phyloP scores from a whole-genome alignment of 2,329 filamentous ascomycete genomes.

The Xylaria sp. region DNA sequence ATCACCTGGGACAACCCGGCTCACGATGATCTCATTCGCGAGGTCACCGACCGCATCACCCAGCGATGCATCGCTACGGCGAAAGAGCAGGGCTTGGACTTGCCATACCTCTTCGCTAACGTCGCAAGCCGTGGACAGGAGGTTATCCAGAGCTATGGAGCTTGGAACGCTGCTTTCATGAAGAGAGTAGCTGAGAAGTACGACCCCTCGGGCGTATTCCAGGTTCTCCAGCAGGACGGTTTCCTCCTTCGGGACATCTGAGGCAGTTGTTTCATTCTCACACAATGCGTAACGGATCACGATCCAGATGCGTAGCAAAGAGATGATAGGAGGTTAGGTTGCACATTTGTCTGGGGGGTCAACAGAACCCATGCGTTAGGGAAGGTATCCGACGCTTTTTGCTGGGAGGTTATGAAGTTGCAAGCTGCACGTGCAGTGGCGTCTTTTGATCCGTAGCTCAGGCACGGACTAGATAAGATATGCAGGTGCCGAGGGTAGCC shows the following conservation, averaged over 20 bases:
- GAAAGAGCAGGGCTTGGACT: conserved; percentile 7
- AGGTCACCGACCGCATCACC: conserved; percentile 16
- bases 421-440: neutral
- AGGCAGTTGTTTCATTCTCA: neutral
- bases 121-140: conserved; percentile 17
- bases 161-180: conserved; percentile 17
- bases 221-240: conserved; percentile 20
- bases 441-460: neutral
- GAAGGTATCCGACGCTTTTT: no score
- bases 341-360: neutral
- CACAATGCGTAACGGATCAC: neutral
- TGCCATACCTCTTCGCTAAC: conserved; percentile 23
- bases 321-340: neutral
- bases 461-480: neutral
- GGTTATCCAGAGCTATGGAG: conserved; percentile 19
- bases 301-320: neutral
- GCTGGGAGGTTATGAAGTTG: neutral
- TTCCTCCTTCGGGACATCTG: conserved; percentile 21
- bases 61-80: conserved; percentile 15
- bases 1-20: conserved; percentile 19
- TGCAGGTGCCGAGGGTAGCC: neutral
- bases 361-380: no score
- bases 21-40: conserved; percentile 15
- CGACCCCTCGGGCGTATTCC: conserved; percentile 20
- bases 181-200: conserved; percentile 21